Conservation (phyloP, 495 filamentous ascomycete species). For the Oidiodendron maius region DNA sequence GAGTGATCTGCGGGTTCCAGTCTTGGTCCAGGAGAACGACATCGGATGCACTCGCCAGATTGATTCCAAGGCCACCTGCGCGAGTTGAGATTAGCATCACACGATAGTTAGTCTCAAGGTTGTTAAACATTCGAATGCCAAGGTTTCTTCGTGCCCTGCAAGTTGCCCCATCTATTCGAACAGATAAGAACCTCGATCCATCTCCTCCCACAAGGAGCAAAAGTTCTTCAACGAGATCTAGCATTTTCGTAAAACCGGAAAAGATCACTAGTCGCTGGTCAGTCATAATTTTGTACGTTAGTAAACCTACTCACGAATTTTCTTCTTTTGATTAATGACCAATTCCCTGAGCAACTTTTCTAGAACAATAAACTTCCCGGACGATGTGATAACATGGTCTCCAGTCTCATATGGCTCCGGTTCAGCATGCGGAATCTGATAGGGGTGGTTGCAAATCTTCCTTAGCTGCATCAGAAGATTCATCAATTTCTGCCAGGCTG, state of each 20-base stretch:
- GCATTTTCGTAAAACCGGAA: constrained; percentile 52
- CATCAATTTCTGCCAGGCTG: constrained; percentile 50
- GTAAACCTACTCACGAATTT: constrained; percentile 28
- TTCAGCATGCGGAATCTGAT: constrained; percentile 45
- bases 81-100: constrained; percentile 61
- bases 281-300: background rate
- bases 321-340: constrained; percentile 50
- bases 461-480: constrained; percentile 61
- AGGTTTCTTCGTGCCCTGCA: constrained; percentile 48
- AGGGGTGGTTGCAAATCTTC: constrained; percentile 61
- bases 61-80: constrained; percentile 61
- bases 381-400: constrained; percentile 46
- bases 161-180: constrained; percentile 55
- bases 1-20: constrained; percentile 64
- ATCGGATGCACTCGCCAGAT: constrained; percentile 52
- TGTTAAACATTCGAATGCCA: constrained; percentile 53
- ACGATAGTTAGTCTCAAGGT: constrained; percentile 35
- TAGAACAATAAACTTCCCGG: constrained; percentile 60
- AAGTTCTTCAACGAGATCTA: constrained; percentile 56
- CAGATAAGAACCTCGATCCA: constrained; percentile 38
- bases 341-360: constrained; percentile 54
- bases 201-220: constrained; percentile 41
- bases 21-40: constrained; percentile 62
- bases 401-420: constrained; percentile 45
- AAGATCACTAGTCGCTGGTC: constrained; percentile 42